Evolutionary conservation across 495 filamentous ascomycete genomes (phyloP).

Genomic region (Neurospora discreta): DNA sequence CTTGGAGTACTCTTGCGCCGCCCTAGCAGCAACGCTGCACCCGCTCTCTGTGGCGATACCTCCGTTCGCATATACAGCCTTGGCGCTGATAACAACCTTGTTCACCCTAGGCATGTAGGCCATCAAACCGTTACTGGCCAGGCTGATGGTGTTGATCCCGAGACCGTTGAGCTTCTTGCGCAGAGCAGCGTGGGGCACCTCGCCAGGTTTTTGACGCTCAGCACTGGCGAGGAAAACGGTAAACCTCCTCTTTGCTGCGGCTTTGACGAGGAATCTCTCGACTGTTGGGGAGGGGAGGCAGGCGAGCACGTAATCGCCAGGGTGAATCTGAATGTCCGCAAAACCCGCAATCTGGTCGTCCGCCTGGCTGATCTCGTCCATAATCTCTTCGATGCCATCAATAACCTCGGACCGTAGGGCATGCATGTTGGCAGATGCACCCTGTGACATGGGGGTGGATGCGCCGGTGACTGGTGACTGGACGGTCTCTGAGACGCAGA

Average conservation of each 20-base stretch:
- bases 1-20: constrained; percentile 66
- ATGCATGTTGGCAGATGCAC: constrained; percentile 24
- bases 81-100: constrained; percentile 83
- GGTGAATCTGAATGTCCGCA: constrained; percentile 80
- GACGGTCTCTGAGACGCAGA: constrained; percentile 26
- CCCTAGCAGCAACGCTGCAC: constrained; percentile 65
- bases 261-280: constrained; percentile 75
- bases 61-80: constrained; percentile 77
- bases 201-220: constrained; percentile 15
- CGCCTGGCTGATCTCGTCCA: constrained; percentile 79
- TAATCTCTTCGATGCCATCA: constrained; percentile 80
- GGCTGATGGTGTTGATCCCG: constrained; percentile 69
- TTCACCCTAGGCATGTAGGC: constrained; percentile 88
- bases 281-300: constrained; percentile 71
- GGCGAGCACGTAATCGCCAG: constrained; percentile 79
- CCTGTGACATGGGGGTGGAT: constrained; percentile 32
- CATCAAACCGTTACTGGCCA: constrained; percentile 75
- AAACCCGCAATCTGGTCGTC: constrained; percentile 83
- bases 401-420: constrained; percentile 81
- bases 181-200: constrained; percentile 38
- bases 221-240: constrained; percentile 68
- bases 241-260: constrained; percentile 75
- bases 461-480: constrained; percentile 27
- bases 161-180: constrained; percentile 62
- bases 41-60: constrained; percentile 72